A percentile compares a stretch with the other conserved stretches of the same genome.
phyloP scores from a whole-genome alignment of 2,329 filamentous ascomycete genomes.

The Aspergillus vadensis region DNA sequence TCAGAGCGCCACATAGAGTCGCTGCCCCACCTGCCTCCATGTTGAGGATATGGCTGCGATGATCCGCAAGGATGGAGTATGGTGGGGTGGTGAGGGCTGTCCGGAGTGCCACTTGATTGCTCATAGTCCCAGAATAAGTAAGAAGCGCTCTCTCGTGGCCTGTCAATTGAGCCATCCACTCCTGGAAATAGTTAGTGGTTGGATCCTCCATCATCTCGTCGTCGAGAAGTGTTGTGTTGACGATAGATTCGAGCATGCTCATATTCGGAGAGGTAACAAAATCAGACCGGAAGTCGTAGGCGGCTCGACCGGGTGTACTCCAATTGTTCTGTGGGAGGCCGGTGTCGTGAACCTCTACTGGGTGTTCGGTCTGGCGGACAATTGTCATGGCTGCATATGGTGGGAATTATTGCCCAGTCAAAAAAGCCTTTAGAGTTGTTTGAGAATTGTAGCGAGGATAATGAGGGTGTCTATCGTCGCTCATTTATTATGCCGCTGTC shows the following conservation, averaged over 20 bases:
- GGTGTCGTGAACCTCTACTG: too few species aligned
- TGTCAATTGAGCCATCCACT: conserved; percentile 19
- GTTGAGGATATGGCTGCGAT: conserved; percentile 18
- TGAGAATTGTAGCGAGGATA: too few species aligned
- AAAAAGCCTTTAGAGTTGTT: too few species aligned
- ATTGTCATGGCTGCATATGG: too few species aligned
- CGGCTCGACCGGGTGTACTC: not conserved
- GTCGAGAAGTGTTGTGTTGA: conserved; percentile 20
- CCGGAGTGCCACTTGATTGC: conserved; percentile 24
- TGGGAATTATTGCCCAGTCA: too few species aligned
- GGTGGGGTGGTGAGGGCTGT: conserved; percentile 18
- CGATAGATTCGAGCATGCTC: conserved; percentile 24
- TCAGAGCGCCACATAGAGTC: conserved; percentile 14
- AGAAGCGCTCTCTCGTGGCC: conserved; percentile 22
- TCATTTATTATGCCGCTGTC: too few species aligned
- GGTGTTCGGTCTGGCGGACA: too few species aligned
- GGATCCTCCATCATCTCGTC: conserved; percentile 24
- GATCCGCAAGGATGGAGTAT: conserved; percentile 21
- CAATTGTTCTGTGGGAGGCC: not conserved
- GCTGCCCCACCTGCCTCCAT: conserved; percentile 21
- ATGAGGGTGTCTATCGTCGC: too few species aligned
- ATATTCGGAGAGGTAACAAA: conserved; percentile 14
- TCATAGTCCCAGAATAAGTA: conserved; percentile 28
- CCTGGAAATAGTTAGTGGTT: conserved; percentile 19
- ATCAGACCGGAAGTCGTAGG: conserved; percentile 2